Conservation (phyloP, 495 filamentous ascomycete species). For the Gamarada debralockiae region DNA sequence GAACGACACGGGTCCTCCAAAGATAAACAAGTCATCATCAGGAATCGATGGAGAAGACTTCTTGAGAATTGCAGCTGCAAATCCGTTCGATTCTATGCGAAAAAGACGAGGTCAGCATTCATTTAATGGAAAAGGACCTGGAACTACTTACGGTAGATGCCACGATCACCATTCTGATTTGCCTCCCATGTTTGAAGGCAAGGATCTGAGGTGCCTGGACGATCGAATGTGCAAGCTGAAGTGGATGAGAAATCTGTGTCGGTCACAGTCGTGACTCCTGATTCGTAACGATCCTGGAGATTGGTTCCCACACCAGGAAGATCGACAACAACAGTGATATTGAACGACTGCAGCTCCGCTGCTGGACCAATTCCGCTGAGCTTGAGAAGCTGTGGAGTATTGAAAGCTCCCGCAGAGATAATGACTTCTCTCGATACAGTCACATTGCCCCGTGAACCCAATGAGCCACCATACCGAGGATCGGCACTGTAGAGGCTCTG, state of each 20-base stretch:
- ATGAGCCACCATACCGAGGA: conserved; percentile 35
- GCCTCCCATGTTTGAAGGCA: conserved; percentile 22
- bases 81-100: conserved; percentile 42
- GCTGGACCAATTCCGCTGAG: conserved; percentile 57
- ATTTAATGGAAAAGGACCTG: too few relatives aligned
- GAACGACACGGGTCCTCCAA: background rate
- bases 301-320: conserved; percentile 61
- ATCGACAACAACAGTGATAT: conserved; percentile 50
- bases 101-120: too few relatives aligned
- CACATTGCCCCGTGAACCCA: conserved; percentile 40
- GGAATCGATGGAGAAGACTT: conserved; percentile 33
- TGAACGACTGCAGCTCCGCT: conserved; percentile 41
- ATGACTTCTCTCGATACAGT: conserved; percentile 58
- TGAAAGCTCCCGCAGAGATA: conserved; percentile 55
- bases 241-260: conserved; percentile 38
- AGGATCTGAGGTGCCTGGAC: background rate
- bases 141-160: too few relatives aligned
- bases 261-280: conserved; percentile 37
- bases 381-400: conserved; percentile 61
- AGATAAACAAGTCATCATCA: background rate
- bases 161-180: too few relatives aligned
- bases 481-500: conserved; percentile 56
- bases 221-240: conserved; percentile 41
- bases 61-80: conserved; percentile 42
- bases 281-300: conserved; percentile 61